These are phyloP conservation scores for Talaromyces sp. DNA, from an alignment of 2,329 filamentous ascomycete genomes.

Conservation along the genomic window DNA sequence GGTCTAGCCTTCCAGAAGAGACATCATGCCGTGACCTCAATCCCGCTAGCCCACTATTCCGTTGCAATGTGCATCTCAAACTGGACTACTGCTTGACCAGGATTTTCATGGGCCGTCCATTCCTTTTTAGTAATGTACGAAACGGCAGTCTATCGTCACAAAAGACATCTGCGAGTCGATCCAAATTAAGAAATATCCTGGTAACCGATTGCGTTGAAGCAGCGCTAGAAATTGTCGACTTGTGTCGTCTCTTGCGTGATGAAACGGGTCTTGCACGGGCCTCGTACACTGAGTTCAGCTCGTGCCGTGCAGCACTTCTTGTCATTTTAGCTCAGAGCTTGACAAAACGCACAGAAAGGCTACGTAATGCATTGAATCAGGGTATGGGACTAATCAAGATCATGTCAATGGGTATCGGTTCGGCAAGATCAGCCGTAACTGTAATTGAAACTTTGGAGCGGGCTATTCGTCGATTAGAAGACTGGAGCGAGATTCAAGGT, in stretches of 20 bases:
- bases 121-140: slow-evolving; percentile 46
- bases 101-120: slow-evolving; percentile 54
- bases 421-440: slow-evolving; percentile 52
- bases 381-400: slow-evolving; percentile 52
- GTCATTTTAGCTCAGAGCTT: slow-evolving; percentile 44
- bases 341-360: slow-evolving; percentile 39
- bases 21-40: slow-evolving; percentile 42
- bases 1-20: slow-evolving; percentile 38
- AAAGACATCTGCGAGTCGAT: slow-evolving; percentile 31
- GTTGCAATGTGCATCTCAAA: slow-evolving; percentile 51
- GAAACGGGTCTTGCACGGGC: slow-evolving; percentile 54
- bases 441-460: slow-evolving; percentile 53
- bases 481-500: slow-evolving; percentile 37
- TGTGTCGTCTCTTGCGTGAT: slow-evolving; percentile 49
- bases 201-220: slow-evolving; percentile 54
- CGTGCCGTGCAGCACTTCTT: slow-evolving; percentile 53
- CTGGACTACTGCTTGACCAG: slow-evolving; percentile 53
- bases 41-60: slow-evolving; percentile 41
- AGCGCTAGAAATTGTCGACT: slow-evolving; percentile 50
- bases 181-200: slow-evolving; percentile 39
- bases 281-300: slow-evolving; percentile 56
- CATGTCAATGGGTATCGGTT: slow-evolving; percentile 53
- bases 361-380: slow-evolving; percentile 48
- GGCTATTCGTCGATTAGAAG: slow-evolving; percentile 46
- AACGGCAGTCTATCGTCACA: slow-evolving; percentile 26